A percentile compares a stretch with the other conserved stretches of the same genome.
These are phyloP conservation scores for Penicillium verrucosum DNA, from an alignment of 2,329 filamentous ascomycete species.

Conservation along the genomic window DNA sequence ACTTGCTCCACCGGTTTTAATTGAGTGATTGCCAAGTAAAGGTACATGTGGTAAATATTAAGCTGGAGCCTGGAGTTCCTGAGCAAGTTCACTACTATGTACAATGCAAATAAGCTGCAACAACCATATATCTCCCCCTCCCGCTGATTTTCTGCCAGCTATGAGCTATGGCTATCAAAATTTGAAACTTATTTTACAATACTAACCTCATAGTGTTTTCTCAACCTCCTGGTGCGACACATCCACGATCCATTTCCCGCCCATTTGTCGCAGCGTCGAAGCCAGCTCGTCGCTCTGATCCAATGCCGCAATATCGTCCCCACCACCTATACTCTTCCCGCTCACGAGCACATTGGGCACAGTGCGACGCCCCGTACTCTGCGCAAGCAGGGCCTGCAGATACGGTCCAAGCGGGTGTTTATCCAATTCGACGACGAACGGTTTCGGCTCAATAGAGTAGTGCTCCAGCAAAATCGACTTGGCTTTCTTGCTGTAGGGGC, in stretches of 20 bases:
- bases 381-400: constrained; percentile 68
- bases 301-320: constrained; percentile 77
- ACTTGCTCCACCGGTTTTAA: background rate
- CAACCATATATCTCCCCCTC: background rate
- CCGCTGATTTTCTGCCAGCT: background rate
- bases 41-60: constrained; percentile 1
- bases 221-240: constrained; percentile 24
- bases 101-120: constrained; percentile 1
- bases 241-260: constrained; percentile 61
- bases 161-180: background rate
- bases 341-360: constrained; percentile 91
- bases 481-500: constrained; percentile 78
- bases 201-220: constrained; percentile 4
- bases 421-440: constrained; percentile 89
- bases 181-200: constrained; percentile 3
- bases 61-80: background rate
- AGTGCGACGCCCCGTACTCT: constrained; percentile 75
- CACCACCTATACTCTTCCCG: constrained; percentile 83
- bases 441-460: constrained; percentile 77
- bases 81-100: constrained; percentile 1
- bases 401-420: constrained; percentile 68
- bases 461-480: constrained; percentile 80
- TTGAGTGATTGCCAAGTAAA: background rate
- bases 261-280: constrained; percentile 69
- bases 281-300: constrained; percentile 65